Conservation (phyloP, 345 rosid genomes). For the Brassica napus region DNA sequence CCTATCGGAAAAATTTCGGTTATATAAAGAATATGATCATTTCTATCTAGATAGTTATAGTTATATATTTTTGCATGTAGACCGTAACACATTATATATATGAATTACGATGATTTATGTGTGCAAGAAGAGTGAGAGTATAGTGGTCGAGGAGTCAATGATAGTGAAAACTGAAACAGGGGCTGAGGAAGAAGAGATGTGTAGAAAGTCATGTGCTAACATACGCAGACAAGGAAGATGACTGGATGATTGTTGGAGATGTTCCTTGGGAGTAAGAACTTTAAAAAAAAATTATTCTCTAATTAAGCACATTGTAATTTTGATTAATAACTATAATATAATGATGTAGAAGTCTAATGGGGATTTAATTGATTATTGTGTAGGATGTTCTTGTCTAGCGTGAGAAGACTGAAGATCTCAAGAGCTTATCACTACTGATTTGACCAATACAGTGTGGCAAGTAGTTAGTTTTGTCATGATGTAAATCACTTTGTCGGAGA, state of each 20-base stretch:
- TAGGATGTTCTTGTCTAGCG: constrained; percentile 46
- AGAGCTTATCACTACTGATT: constrained; percentile 43
- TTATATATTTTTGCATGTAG: background rate
- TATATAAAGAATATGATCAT: background rate
- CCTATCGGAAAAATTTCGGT: no score
- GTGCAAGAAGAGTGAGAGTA: constrained; percentile 3
- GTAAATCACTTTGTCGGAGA: constrained; percentile 35
- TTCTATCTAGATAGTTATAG: background rate
- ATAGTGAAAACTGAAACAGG: constrained; percentile 29
- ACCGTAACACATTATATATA: background rate
- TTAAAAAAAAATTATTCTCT: background rate
- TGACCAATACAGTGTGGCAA: constrained; percentile 33
- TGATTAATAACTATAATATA: constrained; percentile 5
- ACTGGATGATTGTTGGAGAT: constrained; percentile 47
- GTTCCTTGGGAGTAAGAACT: constrained; percentile 44
- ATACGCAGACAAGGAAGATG: constrained; percentile 44
- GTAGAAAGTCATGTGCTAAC: constrained; percentile 44
- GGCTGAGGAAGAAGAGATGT: constrained; percentile 47
- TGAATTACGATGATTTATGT: background rate
- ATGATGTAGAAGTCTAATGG: constrained; percentile 15
- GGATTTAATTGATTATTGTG: constrained; percentile 5
- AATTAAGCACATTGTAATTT: background rate
- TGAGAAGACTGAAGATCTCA: constrained; percentile 45
- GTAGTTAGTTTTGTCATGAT: constrained; percentile 36
- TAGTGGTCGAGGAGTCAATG: constrained; percentile 5